Conservation (phyloP, 1,139 yeast genomes). For the Blastobotrys capitulatus region DNA sequence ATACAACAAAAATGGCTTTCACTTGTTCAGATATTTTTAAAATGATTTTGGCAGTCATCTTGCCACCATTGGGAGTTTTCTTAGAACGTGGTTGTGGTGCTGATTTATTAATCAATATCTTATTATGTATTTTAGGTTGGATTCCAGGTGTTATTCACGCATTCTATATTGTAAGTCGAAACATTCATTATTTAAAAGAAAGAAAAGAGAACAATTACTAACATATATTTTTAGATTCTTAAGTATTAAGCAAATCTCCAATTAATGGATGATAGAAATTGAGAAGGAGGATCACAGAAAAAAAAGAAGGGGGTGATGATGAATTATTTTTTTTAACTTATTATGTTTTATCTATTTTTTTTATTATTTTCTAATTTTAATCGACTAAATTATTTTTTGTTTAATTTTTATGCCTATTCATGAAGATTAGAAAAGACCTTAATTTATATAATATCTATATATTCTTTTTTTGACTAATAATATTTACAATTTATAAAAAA, state of each 20-base stretch:
- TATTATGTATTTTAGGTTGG: constrained; percentile 59
- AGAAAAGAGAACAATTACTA: neutral
- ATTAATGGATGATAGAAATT: no score
- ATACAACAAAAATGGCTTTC: constrained; percentile 26
- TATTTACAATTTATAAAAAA: no score
- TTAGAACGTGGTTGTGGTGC: constrained; percentile 59
- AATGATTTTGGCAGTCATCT: constrained; percentile 43
- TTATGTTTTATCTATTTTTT: no score
- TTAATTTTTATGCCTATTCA: no score
- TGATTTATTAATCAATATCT: constrained; percentile 52
- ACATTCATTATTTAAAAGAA: neutral
- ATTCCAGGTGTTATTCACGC: constrained; percentile 62
- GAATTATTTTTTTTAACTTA: no score
- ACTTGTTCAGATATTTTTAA: constrained; percentile 29
- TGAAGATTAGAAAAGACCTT: no score
- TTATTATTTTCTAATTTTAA: no score
- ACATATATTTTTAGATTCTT: constrained; percentile 9
- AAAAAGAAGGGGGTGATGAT: no score
- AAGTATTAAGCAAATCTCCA: constrained; percentile 9
- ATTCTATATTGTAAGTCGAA: constrained; percentile 43
- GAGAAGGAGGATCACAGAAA: no score
- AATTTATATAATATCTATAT: no score
- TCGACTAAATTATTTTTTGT: no score
- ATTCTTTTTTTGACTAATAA: no score
- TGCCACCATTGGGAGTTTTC: constrained; percentile 75